Base-by-base conservation (phyloP, 441 rosid species). In the Adansonia gregorii region DNA sequence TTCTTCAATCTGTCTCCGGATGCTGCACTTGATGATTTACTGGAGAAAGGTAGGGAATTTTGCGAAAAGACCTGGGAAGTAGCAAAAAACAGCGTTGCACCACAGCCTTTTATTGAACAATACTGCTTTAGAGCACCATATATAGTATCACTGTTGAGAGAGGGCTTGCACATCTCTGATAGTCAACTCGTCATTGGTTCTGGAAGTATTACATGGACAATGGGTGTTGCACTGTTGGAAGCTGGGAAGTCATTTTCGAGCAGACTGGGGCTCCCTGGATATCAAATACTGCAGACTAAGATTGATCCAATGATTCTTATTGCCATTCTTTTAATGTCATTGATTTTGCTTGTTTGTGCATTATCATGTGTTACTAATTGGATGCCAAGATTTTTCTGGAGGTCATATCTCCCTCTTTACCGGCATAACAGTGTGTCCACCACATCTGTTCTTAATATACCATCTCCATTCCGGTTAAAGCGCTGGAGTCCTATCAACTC, bases 41-140 rank as follows among this genome's bases (percentile, higher is more conserved):
- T 94, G 81, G 97, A 91, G 83, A 96, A 87, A 81, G 98, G 98
- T 79, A 88, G 98, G 98, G 89, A 93, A 75, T n/a, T n/a, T n/a
- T n/a, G n/a, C n/a, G n/a, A n/a, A n/a, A n/a, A n/a, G n/a, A n/a
- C n/a, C n/a, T n/a, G 98, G 98, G 89, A 93, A 75, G 81, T 69
- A 70, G 99, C 99, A 20, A 94, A 84, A 76, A 87, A 77, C 58
- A 96, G 98, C 81, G 98, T 94, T 86, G 85, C 90, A 72, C 93
- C 98, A 10, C 99, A 96, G 86, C 99, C 99, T 22, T 96, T 91
- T 86, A 92, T 94, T 67, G 98, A 96, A 85, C 99, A 96, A 81
- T 96, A 96, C 88, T 94, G 99, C 87, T 96, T 96, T 85, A 89
- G 99, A 86, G 98, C 98, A 24, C 97, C 99, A 31, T 96, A 96